phyloP scores from a whole-genome alignment of 768 basidiomycete species.

The Tricholoma sp. region DNA sequence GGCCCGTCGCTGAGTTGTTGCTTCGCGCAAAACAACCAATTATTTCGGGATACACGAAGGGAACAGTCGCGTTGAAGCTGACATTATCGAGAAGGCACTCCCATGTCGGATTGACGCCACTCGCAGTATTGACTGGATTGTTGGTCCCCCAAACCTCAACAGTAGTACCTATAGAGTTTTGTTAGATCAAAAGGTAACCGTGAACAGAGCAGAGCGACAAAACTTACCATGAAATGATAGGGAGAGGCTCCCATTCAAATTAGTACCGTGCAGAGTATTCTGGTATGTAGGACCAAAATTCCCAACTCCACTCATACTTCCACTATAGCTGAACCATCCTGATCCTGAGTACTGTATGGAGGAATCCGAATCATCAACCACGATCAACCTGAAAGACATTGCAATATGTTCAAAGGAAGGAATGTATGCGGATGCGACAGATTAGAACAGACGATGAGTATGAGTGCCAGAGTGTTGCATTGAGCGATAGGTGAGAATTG shows the following conservation, averaged over 20 bases:
- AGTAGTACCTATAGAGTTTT: not conserved
- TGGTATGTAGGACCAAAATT: constrained; percentile 15
- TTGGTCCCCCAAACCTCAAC: not conserved
- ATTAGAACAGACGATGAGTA: not conserved
- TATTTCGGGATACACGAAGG: constrained; percentile 18
- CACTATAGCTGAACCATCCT: constrained; percentile 10
- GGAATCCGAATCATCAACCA: constrained; percentile 18
- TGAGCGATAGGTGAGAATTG: too few relatives aligned
- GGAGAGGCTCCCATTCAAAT: not conserved
- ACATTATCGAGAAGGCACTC: constrained; percentile 18
- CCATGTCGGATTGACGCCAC: constrained; percentile 15
- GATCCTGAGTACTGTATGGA: constrained; percentile 17
- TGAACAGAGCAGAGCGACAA: too few relatives aligned
- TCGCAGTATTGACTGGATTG: not conserved
- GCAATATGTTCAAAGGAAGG: not conserved
- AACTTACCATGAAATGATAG: not conserved
- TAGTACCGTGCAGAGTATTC: constrained; percentile 11
- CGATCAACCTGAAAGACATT: not conserved
- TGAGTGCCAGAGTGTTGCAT: not conserved
- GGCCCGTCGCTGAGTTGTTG: constrained; percentile 15
- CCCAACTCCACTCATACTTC: constrained; percentile 9
- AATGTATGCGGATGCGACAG: not conserved
- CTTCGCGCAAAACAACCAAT: constrained; percentile 19
- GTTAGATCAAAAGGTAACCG: not conserved
- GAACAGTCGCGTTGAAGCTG: constrained; percentile 13